Conservation (phyloP, 306 rosid species). For the Phaseolus lunatus region DNA sequence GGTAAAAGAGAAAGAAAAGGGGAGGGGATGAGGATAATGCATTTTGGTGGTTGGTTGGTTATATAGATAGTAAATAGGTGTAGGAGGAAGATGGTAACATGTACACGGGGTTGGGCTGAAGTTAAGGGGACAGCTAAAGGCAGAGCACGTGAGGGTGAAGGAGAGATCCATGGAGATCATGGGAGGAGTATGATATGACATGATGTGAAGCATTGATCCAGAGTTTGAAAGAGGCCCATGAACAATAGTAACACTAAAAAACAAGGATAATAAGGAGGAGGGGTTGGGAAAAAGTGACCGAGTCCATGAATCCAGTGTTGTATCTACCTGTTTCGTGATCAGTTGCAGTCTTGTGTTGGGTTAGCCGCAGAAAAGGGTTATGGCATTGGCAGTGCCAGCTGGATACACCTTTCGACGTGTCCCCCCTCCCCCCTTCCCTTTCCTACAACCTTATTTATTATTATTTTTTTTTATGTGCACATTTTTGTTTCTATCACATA, state of each 20-base stretch:
- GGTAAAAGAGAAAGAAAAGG: neutral
- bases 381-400: slow-evolving; percentile 57
- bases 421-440: slow-evolving; percentile 19
- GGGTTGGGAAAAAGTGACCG: neutral
- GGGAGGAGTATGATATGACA: neutral
- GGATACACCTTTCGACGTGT: slow-evolving; percentile 60
- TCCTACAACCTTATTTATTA: too few relatives aligned
- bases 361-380: slow-evolving; percentile 48
- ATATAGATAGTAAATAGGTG: neutral
- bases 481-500: too few relatives aligned
- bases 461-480: too few relatives aligned
- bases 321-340: slow-evolving; percentile 1
- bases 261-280: neutral
- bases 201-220: too few relatives aligned
- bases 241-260: too few relatives aligned
- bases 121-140: slow-evolving; percentile 49
- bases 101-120: slow-evolving; percentile 47
- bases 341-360: slow-evolving; percentile 29
- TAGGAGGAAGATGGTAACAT: slow-evolving; percentile 46
- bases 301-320: slow-evolving; percentile 5
- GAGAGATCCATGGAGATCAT: slow-evolving; percentile 32
- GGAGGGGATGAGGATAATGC: slow-evolving; percentile 28
- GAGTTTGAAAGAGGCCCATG: too few relatives aligned
- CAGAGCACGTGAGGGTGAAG: slow-evolving; percentile 52
- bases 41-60: slow-evolving; percentile 36